Evolutionary conservation across 805 yeast genomes (phyloP).

Genomic region (Candida dendrica): DNA sequence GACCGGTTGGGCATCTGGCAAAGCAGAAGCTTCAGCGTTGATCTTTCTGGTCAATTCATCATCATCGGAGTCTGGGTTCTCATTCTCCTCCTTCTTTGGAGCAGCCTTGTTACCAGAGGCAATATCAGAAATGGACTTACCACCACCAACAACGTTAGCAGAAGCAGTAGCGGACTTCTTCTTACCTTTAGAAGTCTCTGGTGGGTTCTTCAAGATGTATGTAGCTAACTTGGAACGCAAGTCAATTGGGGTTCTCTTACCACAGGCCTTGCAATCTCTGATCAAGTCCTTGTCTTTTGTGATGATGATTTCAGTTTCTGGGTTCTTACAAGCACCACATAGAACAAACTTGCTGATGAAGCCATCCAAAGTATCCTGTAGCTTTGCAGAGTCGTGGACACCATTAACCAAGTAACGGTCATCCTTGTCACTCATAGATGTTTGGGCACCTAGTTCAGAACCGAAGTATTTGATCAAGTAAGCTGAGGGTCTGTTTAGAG

Average conservation of each 20-base stretch:
- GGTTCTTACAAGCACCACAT: constrained; percentile 93
- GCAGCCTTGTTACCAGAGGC: constrained; percentile 42
- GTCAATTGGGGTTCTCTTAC: constrained; percentile 78
- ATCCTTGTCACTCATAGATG: constrained; percentile 66
- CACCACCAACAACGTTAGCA: constrained; percentile 85
- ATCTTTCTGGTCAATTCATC: constrained; percentile 72
- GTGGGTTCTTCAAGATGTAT: constrained; percentile 86
- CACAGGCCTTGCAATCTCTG: constrained; percentile 98
- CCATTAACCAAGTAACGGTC: constrained; percentile 94
- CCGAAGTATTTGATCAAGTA: constrained; percentile 94
- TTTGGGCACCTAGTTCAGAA: constrained; percentile 94
- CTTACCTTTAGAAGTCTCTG: constrained; percentile 52
- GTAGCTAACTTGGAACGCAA: constrained; percentile 82
- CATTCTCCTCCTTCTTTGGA: constrained; percentile 26
- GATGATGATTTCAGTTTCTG: constrained; percentile 88
- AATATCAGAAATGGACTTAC: constrained; percentile 70
- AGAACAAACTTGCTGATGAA: constrained; percentile 89
- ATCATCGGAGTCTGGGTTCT: constrained; percentile 50
- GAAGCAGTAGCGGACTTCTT: constrained; percentile 83
- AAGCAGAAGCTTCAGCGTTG: constrained; percentile 74
- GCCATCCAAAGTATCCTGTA: constrained; percentile 92
- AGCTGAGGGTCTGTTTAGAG: constrained; percentile 86
- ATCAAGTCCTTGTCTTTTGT: constrained; percentile 68
- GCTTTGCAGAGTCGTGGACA: constrained; percentile 80
- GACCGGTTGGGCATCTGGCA: constrained; percentile 54